Evolutionary conservation across 2,329 filamentous ascomycete species (phyloP).

Genomic region (Diaporthe capsici): DNA sequence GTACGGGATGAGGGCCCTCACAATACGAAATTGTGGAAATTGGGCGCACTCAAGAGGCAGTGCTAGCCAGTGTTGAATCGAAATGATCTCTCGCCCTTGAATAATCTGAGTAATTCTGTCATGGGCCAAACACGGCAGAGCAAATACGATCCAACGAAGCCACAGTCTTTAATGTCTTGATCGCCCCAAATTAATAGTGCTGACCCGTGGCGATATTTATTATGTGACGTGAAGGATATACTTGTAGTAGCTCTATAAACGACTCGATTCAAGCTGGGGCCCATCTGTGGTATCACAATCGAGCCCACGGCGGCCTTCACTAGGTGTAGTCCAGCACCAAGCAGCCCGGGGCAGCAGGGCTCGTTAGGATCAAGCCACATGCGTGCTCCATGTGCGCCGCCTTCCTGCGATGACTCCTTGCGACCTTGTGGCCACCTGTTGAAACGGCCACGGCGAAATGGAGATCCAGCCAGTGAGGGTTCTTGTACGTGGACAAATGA

Average conservation of each 20-base stretch:
- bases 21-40: background rate
- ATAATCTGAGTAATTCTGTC: background rate
- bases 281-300: background rate
- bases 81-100: background rate
- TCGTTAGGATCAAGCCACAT: background rate
- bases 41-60: background rate
- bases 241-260: background rate
- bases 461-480: no score
- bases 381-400: background rate
- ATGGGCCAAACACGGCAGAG: background rate
- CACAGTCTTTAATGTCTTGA: background rate
- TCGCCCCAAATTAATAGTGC: background rate
- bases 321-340: background rate
- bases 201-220: background rate
- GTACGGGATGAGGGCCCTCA: background rate
- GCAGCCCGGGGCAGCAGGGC: background rate
- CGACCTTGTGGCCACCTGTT: background rate
- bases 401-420: background rate
- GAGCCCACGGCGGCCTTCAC: background rate
- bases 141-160: background rate
- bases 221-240: background rate
- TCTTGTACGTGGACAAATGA: no score
- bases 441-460: background rate
- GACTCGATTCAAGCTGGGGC: background rate
- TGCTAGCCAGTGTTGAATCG: background rate